Evolutionary conservation across 441 rosid genomes (phyloP), one percentile per base, ranked within the genome.

Genomic region (Pelargonium cotyledonis): DNA sequence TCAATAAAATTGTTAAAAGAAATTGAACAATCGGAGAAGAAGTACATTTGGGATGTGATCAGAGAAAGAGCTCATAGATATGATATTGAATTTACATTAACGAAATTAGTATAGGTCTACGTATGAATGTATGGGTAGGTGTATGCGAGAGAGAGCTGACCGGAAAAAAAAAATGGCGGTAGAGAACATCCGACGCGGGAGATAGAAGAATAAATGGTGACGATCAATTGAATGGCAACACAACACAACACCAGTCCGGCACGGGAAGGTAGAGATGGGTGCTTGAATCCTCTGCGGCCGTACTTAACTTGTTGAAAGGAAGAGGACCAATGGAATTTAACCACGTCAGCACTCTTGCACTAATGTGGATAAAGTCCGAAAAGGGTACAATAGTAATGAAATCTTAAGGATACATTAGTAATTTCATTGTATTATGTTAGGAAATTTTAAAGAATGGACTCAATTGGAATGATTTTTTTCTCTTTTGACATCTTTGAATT

Each of bases 201-300:
- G 63, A 58, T 12, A 19, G 63, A 58, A 58, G 31, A 58, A 21
- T 19, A 2, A 19, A 23, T 18, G 63, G 7, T 58, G 63, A 15
- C 16, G 55, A 18, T 57, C 31, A 58, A 29, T 29, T 21, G 63
- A 58, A 19, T 29, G 31, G 23, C n/a, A n/a, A n/a, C n/a, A n/a
- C 62, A 16, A 18, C 18, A 11, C 60, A n/a, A n/a, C 62, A 58
- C 63, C 60, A 53, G 21, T n/a, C 60, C 63, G 63, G 63, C 63
- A 58, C 63, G 63, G 63, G 63, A 58, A 57, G 62, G 9, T 29
- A 57, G 62, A 31, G 63, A 58, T 19, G 63, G 63, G 10, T 4
- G 31, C 23, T 21, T 1, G 0, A 19, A 58, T 58, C 35, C 8
- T 21, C 31, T 58, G 63, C 63, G n/a, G 63, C 10, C 63, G 35